phyloP scores from a whole-genome alignment of 2,329 filamentous ascomycete species.

The Colletotrichum liaoningense region DNA sequence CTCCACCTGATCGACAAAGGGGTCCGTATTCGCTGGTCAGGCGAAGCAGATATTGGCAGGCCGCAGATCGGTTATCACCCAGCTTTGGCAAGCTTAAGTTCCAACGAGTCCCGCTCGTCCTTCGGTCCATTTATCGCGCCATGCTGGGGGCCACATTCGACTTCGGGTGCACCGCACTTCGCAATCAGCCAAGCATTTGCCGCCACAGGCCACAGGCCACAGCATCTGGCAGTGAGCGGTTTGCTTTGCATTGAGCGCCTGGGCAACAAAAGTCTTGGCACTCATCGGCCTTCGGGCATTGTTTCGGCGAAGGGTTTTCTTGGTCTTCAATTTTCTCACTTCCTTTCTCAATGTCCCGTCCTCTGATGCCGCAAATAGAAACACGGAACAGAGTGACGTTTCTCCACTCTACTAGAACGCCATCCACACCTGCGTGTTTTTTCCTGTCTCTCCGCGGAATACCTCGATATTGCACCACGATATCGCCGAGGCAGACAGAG shows the following conservation, averaged over 20 bases:
- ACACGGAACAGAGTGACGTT: conserved; percentile 2
- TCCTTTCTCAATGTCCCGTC: background rate
- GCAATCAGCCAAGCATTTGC: conserved; percentile 15
- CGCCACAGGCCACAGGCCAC: no score
- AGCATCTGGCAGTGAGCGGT: no score
- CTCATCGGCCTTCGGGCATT: conserved; percentile 11
- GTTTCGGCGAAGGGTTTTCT: conserved; percentile 12
- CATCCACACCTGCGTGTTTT: background rate
- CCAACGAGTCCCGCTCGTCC: conserved; percentile 19
- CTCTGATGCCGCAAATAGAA: background rate
- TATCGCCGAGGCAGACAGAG: background rate
- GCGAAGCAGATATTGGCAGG: background rate
- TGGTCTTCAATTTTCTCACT: background rate
- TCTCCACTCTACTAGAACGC: conserved; percentile 15
- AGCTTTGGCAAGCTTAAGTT: background rate
- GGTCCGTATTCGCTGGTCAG: conserved; percentile 1
- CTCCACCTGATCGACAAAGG: conserved; percentile 25
- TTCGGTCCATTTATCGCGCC: conserved; percentile 31
- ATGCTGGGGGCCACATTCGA: conserved; percentile 18
- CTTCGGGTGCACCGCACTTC: conserved; percentile 4
- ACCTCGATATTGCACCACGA: background rate
- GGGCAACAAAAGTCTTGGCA: conserved; percentile 23
- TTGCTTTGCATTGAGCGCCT: conserved; percentile 1
- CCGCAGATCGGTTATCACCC: background rate
- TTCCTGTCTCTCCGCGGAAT: background rate